Conservation (phyloP, 352 stramenopile genomes). For the Globisporangium yorkense region DNA sequence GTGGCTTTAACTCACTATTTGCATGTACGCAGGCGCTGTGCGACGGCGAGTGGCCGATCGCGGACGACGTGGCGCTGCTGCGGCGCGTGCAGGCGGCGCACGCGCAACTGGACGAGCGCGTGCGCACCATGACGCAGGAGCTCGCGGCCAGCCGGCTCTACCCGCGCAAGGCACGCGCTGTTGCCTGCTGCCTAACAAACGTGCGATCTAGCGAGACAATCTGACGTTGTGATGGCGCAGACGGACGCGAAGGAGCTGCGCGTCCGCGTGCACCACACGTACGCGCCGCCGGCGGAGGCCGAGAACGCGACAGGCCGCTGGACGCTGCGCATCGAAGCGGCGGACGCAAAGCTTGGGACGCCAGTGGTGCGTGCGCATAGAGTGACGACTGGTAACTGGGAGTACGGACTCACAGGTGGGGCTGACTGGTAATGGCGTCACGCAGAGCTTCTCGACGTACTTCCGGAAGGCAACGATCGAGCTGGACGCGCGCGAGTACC, state of each 20-base stretch:
- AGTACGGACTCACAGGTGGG: not conserved
- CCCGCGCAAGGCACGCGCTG: slow-evolving; percentile 24
- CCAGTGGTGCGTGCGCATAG: slow-evolving; percentile 29
- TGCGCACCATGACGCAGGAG: slow-evolving; percentile 44
- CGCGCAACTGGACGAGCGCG: slow-evolving; percentile 33
- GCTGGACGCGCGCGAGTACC: slow-evolving; percentile 60
- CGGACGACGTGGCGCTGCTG: slow-evolving; percentile 49
- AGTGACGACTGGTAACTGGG: not conserved
- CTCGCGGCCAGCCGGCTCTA: slow-evolving; percentile 60
- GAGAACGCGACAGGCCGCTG: slow-evolving; percentile 39
- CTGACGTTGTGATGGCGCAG: slow-evolving; percentile 11
- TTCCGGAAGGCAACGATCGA: slow-evolving; percentile 75
- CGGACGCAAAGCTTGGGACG: slow-evolving; percentile 24
- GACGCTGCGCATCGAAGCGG: slow-evolving; percentile 61
- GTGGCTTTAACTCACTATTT: not conserved
- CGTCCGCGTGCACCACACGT: slow-evolving; percentile 60
- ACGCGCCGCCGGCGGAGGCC: slow-evolving; percentile 29
- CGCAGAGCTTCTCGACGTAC: slow-evolving; percentile 70
- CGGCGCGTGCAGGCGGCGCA: slow-evolving; percentile 37
- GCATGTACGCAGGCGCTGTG: slow-evolving; percentile 27
- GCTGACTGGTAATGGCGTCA: not conserved
- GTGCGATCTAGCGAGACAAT: not conserved
- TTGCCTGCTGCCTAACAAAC: not conserved
- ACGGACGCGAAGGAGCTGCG: slow-evolving; percentile 51
- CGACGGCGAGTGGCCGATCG: slow-evolving; percentile 46